These are phyloP conservation scores for Cytauxzoon felis DNA, from an alignment of 169 alveolate genomes.

Conservation along the genomic window DNA sequence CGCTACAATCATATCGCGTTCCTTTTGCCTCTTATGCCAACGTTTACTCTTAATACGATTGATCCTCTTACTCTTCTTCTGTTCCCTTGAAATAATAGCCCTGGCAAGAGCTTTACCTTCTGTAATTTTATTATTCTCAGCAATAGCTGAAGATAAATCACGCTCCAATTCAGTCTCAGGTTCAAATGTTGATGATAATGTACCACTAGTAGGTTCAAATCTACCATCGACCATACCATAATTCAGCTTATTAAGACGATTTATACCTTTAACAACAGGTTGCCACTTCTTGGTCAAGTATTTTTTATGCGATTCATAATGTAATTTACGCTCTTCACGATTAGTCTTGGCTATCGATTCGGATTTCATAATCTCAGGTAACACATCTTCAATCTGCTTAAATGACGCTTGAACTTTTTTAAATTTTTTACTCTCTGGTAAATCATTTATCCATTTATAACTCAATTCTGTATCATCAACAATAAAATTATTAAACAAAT, in stretches of 20 bases:
- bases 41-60: conserved; percentile 70
- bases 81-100: conserved; percentile 60
- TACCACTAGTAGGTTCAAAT: conserved; percentile 41
- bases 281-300: conserved; percentile 65
- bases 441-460: conserved; percentile 28
- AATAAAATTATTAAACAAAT: background rate
- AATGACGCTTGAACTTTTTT: no score
- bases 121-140: conserved; percentile 9
- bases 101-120: conserved; percentile 34
- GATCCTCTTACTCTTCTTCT: conserved; percentile 62
- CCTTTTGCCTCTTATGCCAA: conserved; percentile 67
- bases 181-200: conserved; percentile 39
- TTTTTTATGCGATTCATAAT: conserved; percentile 50
- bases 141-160: conserved; percentile 30
- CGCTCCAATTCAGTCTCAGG: conserved; percentile 70
- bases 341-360: conserved; percentile 50
- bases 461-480: background rate
- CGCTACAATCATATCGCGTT: conserved; percentile 60
- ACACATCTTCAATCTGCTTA: conserved; percentile 38
- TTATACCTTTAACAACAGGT: conserved; percentile 45
- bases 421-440: conserved; percentile 7
- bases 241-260: conserved; percentile 31
- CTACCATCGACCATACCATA: conserved; percentile 30
- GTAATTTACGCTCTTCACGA: conserved; percentile 60
- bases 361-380: conserved; percentile 34